Conservation (phyloP, 1,139 yeast genomes). For the Geotrichum aggregatum region DNA sequence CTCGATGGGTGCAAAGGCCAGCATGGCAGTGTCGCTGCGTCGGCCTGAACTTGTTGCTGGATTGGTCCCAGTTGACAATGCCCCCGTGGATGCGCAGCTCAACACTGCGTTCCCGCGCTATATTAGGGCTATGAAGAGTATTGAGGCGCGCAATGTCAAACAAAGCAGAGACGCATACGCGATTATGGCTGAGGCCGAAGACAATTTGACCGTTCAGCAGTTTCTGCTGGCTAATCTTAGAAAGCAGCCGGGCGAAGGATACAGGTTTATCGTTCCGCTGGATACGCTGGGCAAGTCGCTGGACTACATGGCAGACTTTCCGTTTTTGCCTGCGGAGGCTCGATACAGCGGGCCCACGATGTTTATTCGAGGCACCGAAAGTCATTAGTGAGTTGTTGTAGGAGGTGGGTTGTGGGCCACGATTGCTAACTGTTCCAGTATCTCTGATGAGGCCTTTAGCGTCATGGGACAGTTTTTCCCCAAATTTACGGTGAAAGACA, state of each 20-base stretch:
- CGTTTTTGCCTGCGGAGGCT: conserved; percentile 53
- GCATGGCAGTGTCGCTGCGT: conserved; percentile 78
- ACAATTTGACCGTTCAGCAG: conserved; percentile 60
- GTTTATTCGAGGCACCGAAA: conserved; percentile 74
- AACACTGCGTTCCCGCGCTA: conserved; percentile 63
- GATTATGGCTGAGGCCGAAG: conserved; percentile 45
- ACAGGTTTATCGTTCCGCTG: conserved; percentile 58
- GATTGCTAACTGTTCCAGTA: conserved; percentile 35
- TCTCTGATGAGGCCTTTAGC: conserved; percentile 80
- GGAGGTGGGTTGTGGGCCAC: not conserved
- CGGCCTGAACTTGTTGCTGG: conserved; percentile 60
- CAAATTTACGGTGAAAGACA: conserved; percentile 63
- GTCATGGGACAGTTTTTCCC: conserved; percentile 79
- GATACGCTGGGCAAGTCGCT: conserved; percentile 61
- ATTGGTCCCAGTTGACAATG: conserved; percentile 80
- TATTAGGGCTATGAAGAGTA: conserved; percentile 56
- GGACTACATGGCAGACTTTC: conserved; percentile 71
- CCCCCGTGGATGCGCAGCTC: conserved; percentile 68
- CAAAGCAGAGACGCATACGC: conserved; percentile 66
- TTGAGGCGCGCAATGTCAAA: conserved; percentile 43
- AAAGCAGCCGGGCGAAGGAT: conserved; percentile 37
- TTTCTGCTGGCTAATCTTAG: conserved; percentile 71
- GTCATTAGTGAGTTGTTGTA: conserved; percentile 47
- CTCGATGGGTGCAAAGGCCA: conserved; percentile 96
- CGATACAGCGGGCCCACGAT: conserved; percentile 70